These are phyloP conservation scores for Colletotrichum sp. DNA, from an alignment of 2,329 filamentous ascomycete genomes.

Conservation along the genomic window DNA sequence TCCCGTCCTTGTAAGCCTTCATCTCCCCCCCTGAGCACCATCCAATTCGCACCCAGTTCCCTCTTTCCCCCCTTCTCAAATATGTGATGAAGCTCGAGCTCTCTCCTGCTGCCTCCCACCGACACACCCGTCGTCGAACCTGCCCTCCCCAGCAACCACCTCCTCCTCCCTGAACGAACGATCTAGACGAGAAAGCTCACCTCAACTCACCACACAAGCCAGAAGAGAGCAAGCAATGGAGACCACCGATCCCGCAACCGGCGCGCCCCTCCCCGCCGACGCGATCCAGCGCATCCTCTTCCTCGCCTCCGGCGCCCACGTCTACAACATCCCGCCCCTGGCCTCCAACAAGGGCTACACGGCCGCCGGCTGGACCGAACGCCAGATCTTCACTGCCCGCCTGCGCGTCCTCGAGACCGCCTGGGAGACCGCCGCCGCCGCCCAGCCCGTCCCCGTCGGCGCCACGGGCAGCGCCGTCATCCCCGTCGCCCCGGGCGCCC, in stretches of 20 bases:
- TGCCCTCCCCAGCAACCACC: background rate
- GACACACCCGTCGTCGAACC: background rate
- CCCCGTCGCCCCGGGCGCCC: slow-evolving; percentile 12
- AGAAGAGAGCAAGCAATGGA: slow-evolving; percentile 52
- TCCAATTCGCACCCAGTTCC: background rate
- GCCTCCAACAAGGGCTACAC: slow-evolving; percentile 80
- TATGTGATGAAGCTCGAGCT: background rate
- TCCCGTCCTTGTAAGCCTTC: slow-evolving; percentile 21
- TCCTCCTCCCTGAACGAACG: background rate
- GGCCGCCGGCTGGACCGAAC: slow-evolving; percentile 77
- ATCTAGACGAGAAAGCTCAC: background rate
- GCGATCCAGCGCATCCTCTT: slow-evolving; percentile 88
- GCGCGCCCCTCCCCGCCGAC: slow-evolving; percentile 69
- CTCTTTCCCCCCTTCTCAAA: background rate
- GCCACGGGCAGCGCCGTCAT: slow-evolving; percentile 12
- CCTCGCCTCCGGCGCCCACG: slow-evolving; percentile 74
- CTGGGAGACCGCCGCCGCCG: slow-evolving; percentile 39
- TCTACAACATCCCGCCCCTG: slow-evolving; percentile 87
- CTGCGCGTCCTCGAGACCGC: slow-evolving; percentile 81
- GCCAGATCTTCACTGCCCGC: slow-evolving; percentile 86
- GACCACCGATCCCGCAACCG: slow-evolving; percentile 73
- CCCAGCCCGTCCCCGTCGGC: slow-evolving; percentile 20
- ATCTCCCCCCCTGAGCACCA: slow-evolving; percentile 7
- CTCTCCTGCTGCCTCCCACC: background rate
- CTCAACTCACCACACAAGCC: background rate